Conservation (phyloP, 2,329 filamentous ascomycete genomes). For the Penicillium sp. region DNA sequence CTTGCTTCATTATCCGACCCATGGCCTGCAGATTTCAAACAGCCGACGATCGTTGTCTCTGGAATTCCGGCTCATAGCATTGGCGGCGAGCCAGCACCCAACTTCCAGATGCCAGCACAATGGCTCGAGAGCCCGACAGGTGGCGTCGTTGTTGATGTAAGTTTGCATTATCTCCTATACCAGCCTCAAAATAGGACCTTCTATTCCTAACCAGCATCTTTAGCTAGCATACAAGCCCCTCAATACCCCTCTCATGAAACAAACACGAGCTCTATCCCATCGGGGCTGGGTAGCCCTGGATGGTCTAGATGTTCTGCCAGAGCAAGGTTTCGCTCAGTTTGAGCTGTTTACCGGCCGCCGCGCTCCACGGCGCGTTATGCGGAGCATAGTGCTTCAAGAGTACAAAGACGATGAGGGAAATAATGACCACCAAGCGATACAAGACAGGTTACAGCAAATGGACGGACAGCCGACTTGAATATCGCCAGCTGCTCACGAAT, state of each 20-base stretch:
- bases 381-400: slow-evolving; percentile 35
- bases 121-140: slow-evolving; percentile 42
- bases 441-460: slow-evolving; percentile 30
- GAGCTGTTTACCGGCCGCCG: slow-evolving; percentile 41
- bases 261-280: slow-evolving; percentile 36
- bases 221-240: slow-evolving; percentile 43
- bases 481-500: slow-evolving; percentile 53
- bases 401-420: slow-evolving; percentile 37
- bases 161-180: slow-evolving; percentile 3
- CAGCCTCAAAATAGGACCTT: background rate
- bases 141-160: slow-evolving; percentile 42
- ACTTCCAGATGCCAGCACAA: slow-evolving; percentile 35
- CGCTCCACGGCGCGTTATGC: slow-evolving; percentile 40
- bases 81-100: slow-evolving; percentile 34
- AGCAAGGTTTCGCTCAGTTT: slow-evolving; percentile 43
- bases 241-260: slow-evolving; percentile 37
- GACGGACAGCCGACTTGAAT: slow-evolving; percentile 33
- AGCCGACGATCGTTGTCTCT: slow-evolving; percentile 40
- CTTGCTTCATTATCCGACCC: slow-evolving; percentile 29
- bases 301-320: slow-evolving; percentile 40
- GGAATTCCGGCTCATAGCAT: slow-evolving; percentile 41
- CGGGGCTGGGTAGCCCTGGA: slow-evolving; percentile 42
- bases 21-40: slow-evolving; percentile 36
- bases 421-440: slow-evolving; percentile 31
- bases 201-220: background rate